Conservation (phyloP, 2,329 filamentous ascomycete genomes). For the Xylariaceae sp. region DNA sequence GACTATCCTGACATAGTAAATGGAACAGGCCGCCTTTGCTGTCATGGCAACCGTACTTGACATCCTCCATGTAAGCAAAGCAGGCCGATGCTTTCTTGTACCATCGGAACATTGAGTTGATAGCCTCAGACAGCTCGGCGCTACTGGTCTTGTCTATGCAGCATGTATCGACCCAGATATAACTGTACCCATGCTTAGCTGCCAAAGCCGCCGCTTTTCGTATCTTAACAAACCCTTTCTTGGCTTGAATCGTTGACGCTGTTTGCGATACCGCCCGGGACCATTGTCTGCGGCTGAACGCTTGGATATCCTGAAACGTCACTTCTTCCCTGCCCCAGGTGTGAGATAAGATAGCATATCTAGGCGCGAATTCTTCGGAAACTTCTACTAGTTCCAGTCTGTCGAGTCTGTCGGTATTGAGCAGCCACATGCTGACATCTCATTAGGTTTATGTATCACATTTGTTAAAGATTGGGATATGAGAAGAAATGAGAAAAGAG, state of each 20-base stretch:
- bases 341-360: conserved; percentile 25
- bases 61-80: conserved; percentile 27
- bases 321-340: conserved; percentile 23
- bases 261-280: conserved; percentile 7
- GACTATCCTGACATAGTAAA: conserved; percentile 9
- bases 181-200: conserved; percentile 11
- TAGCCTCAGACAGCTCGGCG: too few species aligned
- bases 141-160: conserved; percentile 29
- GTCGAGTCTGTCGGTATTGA: conserved; percentile 2
- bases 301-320: conserved; percentile 20
- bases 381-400: conserved; percentile 11
- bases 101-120: conserved; percentile 21
- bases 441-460: background rate
- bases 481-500: too few species aligned
- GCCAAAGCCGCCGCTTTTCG: conserved; percentile 13
- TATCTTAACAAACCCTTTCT: conserved; percentile 26
- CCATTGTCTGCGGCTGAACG: conserved; percentile 4
- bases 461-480: background rate
- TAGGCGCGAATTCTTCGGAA: conserved; percentile 5
- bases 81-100: conserved; percentile 17
- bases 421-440: conserved; percentile 16
- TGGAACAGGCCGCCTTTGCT: conserved; percentile 1
- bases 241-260: conserved; percentile 9
- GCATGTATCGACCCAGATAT: conserved; percentile 26
- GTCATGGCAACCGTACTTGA: background rate